phyloP scores from a whole-genome alignment of 2,329 filamentous ascomycete genomes.

The Mariannaea elegans region DNA sequence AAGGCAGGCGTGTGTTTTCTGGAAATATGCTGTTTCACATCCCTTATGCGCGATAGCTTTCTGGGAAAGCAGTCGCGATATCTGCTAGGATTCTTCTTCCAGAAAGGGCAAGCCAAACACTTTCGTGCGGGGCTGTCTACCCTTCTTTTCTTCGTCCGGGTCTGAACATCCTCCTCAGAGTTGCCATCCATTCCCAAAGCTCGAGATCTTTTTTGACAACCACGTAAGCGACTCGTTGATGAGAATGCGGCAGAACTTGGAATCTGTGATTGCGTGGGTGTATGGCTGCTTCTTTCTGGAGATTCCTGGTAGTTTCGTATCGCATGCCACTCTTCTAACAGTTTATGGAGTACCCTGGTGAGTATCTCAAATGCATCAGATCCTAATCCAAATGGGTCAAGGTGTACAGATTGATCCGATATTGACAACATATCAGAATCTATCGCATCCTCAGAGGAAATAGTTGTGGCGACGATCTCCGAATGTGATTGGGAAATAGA shows the following conservation, averaged over 20 bases:
- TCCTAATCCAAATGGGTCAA: background rate
- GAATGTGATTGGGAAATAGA: background rate
- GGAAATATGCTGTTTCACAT: constrained; percentile 43
- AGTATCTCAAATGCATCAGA: background rate
- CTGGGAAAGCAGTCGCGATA: constrained; percentile 41
- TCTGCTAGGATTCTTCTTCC: constrained; percentile 39
- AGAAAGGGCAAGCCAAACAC: constrained; percentile 42
- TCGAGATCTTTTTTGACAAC: background rate
- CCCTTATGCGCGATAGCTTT: constrained; percentile 38
- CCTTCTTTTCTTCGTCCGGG: background rate
- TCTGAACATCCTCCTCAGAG: too few species aligned
- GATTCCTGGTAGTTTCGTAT: background rate
- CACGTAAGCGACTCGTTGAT: background rate
- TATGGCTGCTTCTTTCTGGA: background rate
- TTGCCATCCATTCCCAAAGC: background rate
- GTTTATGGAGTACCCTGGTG: background rate
- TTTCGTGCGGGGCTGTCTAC: background rate
- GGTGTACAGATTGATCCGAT: background rate
- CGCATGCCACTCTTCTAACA: background rate
- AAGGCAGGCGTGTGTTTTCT: background rate
- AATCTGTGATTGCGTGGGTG: background rate
- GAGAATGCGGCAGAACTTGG: background rate
- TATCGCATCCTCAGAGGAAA: background rate
- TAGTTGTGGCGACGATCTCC: background rate
- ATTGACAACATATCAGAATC: background rate